These are phyloP conservation scores for Nephelium lappaceum DNA, from an alignment of 345 rosid species.

Conservation along the genomic window DNA sequence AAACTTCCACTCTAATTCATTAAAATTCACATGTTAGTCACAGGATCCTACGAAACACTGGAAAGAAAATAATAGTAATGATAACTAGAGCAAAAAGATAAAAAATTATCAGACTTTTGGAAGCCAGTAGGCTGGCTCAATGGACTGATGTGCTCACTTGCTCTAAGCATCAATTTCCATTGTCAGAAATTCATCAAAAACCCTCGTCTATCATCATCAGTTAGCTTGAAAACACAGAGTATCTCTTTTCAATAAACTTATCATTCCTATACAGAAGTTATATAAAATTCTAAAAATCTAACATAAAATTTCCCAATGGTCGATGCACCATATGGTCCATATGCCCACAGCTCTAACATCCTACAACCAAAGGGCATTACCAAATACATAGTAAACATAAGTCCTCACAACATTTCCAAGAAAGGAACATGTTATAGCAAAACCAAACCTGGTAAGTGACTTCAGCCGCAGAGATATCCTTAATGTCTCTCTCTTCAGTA, in stretches of 20 bases:
- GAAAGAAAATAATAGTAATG: background rate
- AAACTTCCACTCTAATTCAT: slow-evolving; percentile 1
- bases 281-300: too few relatives aligned
- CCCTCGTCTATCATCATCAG: background rate
- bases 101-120: background rate
- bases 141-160: background rate
- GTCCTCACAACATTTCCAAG: background rate
- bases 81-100: background rate
- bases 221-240: background rate
- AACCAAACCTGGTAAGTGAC: slow-evolving; percentile 63
- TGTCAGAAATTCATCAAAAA: background rate
- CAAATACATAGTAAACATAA: background rate
- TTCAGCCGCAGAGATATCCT: slow-evolving; percentile 55
- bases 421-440: background rate
- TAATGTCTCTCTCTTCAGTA: slow-evolving; percentile 43
- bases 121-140: background rate
- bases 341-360: background rate
- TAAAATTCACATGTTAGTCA: background rate
- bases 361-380: background rate
- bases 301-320: too few relatives aligned
- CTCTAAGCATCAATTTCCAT: background rate
- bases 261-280: background rate
- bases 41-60: background rate
- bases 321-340: background rate
- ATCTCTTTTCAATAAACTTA: background rate